Base-by-base conservation (phyloP, 352 stramenopile species). In the Globisporangium okanoganense region DNA sequence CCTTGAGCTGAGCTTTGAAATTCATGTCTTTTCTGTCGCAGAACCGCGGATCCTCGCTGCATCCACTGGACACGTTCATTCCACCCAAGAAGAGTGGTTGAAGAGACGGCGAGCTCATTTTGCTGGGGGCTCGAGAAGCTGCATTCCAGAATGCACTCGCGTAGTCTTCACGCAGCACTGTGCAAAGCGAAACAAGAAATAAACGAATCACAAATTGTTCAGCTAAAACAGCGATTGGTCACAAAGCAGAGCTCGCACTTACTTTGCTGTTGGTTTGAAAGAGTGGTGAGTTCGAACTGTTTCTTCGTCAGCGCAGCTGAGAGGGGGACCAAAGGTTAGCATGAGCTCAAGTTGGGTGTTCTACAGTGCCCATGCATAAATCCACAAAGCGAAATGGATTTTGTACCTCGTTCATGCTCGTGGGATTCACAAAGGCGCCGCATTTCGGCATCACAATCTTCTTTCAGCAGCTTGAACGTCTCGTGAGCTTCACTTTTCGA, bases 1-100 rank as follows among this genome's bases (percentile, higher is more conserved):
- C 57, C 25, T 84, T 85, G n/a, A 70, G 38, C 36, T 71, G 52
- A 22, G 65, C 66, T 22, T 67, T 43, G 2, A 85, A 38, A n/a
- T 76, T 54, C 6, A 86, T 53, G 6, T 61, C 38, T 22, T 75
- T 56, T n/a, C 40, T 31, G 13, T 73, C 56, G 4, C 66, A 55
- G 0, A 36, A 33, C 13, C 40, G 25, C 12, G 18, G 20, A 4
- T 53, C 35, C 5, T 62, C 18, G 25, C 10, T 57, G 24, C 29
- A 10, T 36, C 9, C 22, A 12, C n/a, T 29, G 4, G n/a, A 8
- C 27, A 10, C 13, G 3, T 4, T 5, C 16, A 25, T 12, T 2
- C 24, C 35, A 13, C 16, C 22, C 25, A 25, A 24, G 10, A 7
- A 31, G 29, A 13, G 14, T 7, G 31, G 16, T 18, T 40, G 25